Evolutionary conservation across 805 yeast genomes (phyloP), one percentile per base, ranked within the genome.

Genomic region (Metschnikowia hibisci): DNA sequence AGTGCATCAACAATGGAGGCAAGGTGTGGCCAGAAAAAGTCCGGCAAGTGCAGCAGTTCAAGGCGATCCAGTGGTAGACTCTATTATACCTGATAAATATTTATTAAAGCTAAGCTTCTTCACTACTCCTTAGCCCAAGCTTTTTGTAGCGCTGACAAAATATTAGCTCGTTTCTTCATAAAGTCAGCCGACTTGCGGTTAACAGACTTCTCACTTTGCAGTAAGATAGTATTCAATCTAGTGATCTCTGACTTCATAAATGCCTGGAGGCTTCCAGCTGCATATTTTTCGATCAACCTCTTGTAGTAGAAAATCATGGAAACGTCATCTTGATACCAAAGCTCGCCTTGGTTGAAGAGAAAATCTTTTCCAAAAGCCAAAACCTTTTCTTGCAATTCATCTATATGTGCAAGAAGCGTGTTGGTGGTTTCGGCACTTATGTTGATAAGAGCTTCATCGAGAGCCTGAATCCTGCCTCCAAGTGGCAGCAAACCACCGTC

Each of bases 1-100:
- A 88, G 52, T 81, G 95, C 9, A 73, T 93, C 29, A 54, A 84
- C 13, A 71, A 80, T 6, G 83, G 81, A 5, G 84, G 82, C 1
- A 76, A 74, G 46, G 89, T 88, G 3, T 82, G 86, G 76, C 82
- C 87, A 13, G 77, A 83, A 39, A 61, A 79, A 52, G 74, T 87
- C 44, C 67, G 98, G 62, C 69, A 73, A 26, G 72, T 73, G 6
- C 77, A 81, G 65, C 75, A 77, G 67, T 73, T 67, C 57, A 62
- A 69, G 52, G 67, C 78, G 23, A 66, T 81, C 18, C 71, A 69
- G 23, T 80, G 85, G 84, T 80, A 50, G 37, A 20, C 29, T 13
- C 11, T 14, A n/a, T 11, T 11, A 27, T 22, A 15, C 29, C n/a
- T n/a, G 4, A 16, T 9, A 35, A 4, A 5, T 35, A 35, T 27